Evolutionary conservation across 2,329 filamentous ascomycete genomes (phyloP), one percentile per base, ranked within the genome.

Genomic region (Fusarium sp.): DNA sequence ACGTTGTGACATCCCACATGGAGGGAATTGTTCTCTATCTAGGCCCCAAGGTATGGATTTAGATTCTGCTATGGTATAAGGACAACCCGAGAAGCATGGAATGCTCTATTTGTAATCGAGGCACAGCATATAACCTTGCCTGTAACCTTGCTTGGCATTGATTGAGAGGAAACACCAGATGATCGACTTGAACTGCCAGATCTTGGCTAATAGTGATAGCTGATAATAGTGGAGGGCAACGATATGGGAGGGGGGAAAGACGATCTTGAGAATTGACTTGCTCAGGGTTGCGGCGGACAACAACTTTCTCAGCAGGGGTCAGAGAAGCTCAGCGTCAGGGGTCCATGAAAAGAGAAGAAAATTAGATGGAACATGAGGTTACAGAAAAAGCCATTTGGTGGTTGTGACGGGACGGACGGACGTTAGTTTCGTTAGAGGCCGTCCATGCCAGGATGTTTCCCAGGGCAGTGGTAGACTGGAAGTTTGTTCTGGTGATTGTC

Each of bases 151-250:
- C 30, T 41, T 48, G 32, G 28, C 15, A 36, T 34, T 65, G 58
- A 45, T 34, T 62, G 62, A 38, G 65, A 59, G 28, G 72, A 76
- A 66, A 75, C 44, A 44, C 58, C 71, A 67, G 72, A 75, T 73
- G 66, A 76, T 76, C 69, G 68, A 64, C 69, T 62, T 59, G 67
- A 75, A 66, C 39, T 73, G 62, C 67, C 54, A 69, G 58, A 67
- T 65, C 67, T 61, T 66, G 57, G 45, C 58, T 71, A 42, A 57
- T 66, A 52, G 45, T 69, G 51, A 55, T 70, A 52, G 45, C 47
- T 66, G 50, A 54, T 62, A 47, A 50, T 71, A 47, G 55, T 71
- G 66, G 56, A 66, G 57, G 45, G n/a, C 55, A 66, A 76, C 55
- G 62, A 63, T 59, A 54, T 48, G 57, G 50, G 58, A 62, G 48